Base-by-base conservation (phyloP, 441 rosid species). In the Mallotus repandus region DNA sequence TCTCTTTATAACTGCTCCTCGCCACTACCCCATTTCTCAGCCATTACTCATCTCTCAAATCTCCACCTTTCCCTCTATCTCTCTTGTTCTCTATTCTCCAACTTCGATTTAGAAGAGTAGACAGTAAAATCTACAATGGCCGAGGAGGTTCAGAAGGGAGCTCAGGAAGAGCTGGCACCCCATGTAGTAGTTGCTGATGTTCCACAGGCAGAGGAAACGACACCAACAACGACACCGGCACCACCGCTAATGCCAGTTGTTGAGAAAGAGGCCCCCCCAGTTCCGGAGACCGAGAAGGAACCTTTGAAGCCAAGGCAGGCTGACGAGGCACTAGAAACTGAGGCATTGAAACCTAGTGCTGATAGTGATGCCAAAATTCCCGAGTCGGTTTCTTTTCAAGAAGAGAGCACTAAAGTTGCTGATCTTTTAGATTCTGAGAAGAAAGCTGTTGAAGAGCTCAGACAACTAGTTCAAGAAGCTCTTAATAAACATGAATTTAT, bases 381-480 rank as follows among this genome's bases (percentile, higher is more conserved):
- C 11, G 74, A 75, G 62, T 74, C 80, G 45, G 86, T 57, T 49
- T 88, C 89, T 35, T 91, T 93, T 80, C 86, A 91, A 78, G 98
- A 91, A 78, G 98, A 93, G 77, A 91, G 90, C 80, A 88, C 87
- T 63, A 77, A 78, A 46, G 79, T 86, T 38, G 79, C 88, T 52
- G 93, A 93, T 83, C 95, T 93, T 59, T 80, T 88, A 0, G 85
- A 82, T 19, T 76, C 79, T n/a, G 91, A 93, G 79, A 82, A 78
- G 74, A 89, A 84, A 73, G 87, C 91, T 13, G 79, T 93, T 25
- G 80, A 83, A 52, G 93, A 93, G 41, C 77, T 93, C 16, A 91
- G 84, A 66, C 76, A 76, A 46, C 84, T 88, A 5, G 86, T 91
- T 0, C 79, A 80, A 69, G 90, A 87, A 78, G 88, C 92, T n/a